Conservation (phyloP, 768 basidiomycete species). For the Serendipita indica region DNA sequence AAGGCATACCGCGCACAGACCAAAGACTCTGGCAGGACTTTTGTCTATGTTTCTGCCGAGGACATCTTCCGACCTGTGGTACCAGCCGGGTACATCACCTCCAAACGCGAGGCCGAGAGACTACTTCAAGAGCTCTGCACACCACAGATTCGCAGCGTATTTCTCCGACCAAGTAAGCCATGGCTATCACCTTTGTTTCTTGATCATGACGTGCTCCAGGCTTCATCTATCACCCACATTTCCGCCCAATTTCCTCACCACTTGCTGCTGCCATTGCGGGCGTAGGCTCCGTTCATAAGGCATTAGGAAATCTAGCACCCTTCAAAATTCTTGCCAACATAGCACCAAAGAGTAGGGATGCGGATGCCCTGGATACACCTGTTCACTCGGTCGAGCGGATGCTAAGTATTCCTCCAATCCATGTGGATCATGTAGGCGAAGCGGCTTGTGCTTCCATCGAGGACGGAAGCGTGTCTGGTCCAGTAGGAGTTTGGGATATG, state of each 20-base stretch:
- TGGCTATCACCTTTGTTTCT: constrained; percentile 10
- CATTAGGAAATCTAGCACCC: constrained; percentile 9
- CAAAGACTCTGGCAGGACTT: constrained; percentile 26
- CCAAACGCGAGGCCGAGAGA: constrained; percentile 84
- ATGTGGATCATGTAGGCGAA: constrained; percentile 88
- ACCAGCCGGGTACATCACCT: constrained; percentile 72
- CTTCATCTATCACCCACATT: constrained; percentile 89
- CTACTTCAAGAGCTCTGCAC: constrained; percentile 44
- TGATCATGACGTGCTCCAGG: constrained; percentile 32
- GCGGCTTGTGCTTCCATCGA: constrained; percentile 49
- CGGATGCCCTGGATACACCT: constrained; percentile 19
- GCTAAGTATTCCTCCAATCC: constrained; percentile 75
- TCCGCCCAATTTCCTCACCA: constrained; percentile 77
- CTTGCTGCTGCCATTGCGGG: constrained; percentile 41
- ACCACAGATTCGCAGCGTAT: constrained; percentile 48
- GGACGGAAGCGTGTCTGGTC: constrained; percentile 44
- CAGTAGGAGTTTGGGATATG: constrained; percentile 59
- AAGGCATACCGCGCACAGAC: constrained; percentile 29
- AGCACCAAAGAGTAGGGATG: constrained; percentile 16
- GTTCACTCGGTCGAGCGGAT: constrained; percentile 62
- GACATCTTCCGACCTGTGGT: constrained; percentile 82
- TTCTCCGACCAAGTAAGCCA: constrained; percentile 75
- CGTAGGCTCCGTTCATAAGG: constrained; percentile 16
- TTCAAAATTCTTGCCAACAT: background rate
- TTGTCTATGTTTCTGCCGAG: constrained; percentile 92